Evolutionary conservation across 1,284 basidiomycete species (phyloP), one percentile per base, ranked within the genome.

Genomic region (Paramarasmius palmivorus): DNA sequence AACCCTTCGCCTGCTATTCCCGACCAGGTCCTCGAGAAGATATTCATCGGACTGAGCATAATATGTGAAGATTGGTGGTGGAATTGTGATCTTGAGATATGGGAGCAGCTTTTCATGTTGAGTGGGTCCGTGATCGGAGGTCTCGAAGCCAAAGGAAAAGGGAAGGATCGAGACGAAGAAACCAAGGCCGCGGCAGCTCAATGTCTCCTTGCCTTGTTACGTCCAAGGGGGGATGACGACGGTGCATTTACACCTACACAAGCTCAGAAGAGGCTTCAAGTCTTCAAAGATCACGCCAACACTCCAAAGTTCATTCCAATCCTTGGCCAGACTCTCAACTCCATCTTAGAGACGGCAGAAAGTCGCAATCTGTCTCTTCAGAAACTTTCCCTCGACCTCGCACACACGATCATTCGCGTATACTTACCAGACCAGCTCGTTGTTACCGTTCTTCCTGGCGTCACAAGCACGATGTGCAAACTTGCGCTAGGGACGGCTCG

Each of bases 41-140:
- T 93, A 23, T 76, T 96, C 57, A 61, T 74, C n/a, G 71, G 82
- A 4, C 72, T 96, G 25, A 67, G 73, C 0, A 61, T 79, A 0
- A 72, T 96, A n/a, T 83, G 77, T 57, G 79, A 88, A 17, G 70
- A 73, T 29, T 88, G 86, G 82, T 96, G 93, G 93, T 90, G 88
- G 82, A 69, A 72, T 7, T 83, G 83, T 58, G 84, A 88, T 36
- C 61, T 79, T 7, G 78, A 79, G 29, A 66, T 83, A 20, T 88
- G 93, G 90, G 86, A 90, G 62, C 92, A 96, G 64, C 71, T 94
- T 17, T 92, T 95, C 70, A 89, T 88, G 72, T 77, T 97, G 25
- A 84, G 80, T 49, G 81, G 86, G 17, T 78, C 88, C n/a, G 75
- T 90, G 25, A 67, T 89, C 2, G 83, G 82, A n/a, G 78, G 78